Conservation (phyloP, 1,284 basidiomycete species). For the Macrocystidia cucumis region DNA sequence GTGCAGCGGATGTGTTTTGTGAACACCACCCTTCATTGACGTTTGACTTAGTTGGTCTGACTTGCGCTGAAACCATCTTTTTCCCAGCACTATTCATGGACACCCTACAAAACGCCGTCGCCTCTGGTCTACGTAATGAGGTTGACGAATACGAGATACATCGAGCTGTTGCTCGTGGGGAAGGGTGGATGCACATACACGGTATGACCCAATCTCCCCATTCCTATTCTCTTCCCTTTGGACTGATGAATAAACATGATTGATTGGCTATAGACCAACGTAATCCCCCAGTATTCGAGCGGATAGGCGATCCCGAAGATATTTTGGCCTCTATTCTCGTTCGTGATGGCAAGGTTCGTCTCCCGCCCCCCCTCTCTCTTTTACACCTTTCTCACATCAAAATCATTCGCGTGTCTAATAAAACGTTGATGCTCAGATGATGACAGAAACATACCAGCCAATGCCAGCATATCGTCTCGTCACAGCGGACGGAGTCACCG, state of each 20-base stretch:
- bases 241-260: not conserved
- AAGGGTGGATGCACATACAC: slow-evolving; percentile 82
- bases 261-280: slow-evolving; percentile 43
- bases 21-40: too few species aligned
- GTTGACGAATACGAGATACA: slow-evolving; percentile 61
- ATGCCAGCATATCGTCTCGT: slow-evolving; percentile 78
- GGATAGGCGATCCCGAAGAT: slow-evolving; percentile 75
- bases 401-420: too few species aligned
- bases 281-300: slow-evolving; percentile 61
- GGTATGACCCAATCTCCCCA: slow-evolving; percentile 32
- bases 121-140: slow-evolving; percentile 42
- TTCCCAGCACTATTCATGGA: slow-evolving; percentile 46
- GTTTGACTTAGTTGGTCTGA: too few species aligned
- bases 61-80: not conserved
- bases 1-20: too few species aligned
- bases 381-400: slow-evolving; percentile 3
- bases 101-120: slow-evolving; percentile 52
- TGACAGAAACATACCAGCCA: slow-evolving; percentile 63
- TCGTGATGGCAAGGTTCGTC: slow-evolving; percentile 53
- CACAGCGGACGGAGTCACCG: slow-evolving; percentile 58
- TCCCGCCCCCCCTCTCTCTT: not conserved
- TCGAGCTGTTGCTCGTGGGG: slow-evolving; percentile 52
- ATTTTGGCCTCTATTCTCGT: slow-evolving; percentile 72
- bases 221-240: slow-evolving; percentile 5
- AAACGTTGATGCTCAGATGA: too few species aligned